Evolutionary conservation across 2,329 filamentous ascomycete genomes (phyloP).

Genomic region (Thelonectria olida): DNA sequence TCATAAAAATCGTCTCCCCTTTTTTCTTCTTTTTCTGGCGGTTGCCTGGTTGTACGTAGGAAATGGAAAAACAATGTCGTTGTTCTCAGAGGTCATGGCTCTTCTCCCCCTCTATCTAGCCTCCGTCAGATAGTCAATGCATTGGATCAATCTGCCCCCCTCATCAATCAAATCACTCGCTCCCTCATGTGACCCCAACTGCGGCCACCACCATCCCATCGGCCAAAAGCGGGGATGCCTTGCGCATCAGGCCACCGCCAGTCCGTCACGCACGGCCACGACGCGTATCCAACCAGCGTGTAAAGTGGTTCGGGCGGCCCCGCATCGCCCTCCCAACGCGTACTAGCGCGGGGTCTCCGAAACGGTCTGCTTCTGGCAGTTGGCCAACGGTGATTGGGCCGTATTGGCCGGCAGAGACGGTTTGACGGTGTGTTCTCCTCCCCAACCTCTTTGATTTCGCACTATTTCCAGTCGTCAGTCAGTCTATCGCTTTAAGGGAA

Average conservation of each 20-base stretch:
- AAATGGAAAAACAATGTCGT: too few species aligned
- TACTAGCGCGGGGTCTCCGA: slow-evolving; percentile 34
- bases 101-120: too few species aligned
- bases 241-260: slow-evolving; percentile 35
- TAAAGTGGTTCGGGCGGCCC: slow-evolving; percentile 30
- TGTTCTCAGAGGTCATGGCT: too few species aligned
- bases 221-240: slow-evolving; percentile 35
- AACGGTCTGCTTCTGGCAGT: slow-evolving; percentile 33
- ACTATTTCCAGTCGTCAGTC: too few species aligned
- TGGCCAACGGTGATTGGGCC: slow-evolving; percentile 35
- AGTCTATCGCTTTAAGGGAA: slow-evolving; percentile 20
- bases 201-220: neutral
- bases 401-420: neutral
- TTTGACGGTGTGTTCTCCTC: neutral
- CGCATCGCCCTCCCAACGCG: neutral
- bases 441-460: slow-evolving; percentile 10
- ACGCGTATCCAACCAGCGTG: slow-evolving; percentile 29
- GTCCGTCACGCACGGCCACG: slow-evolving; percentile 2
- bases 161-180: neutral
- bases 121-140: too few species aligned
- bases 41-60: neutral
- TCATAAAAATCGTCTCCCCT: neutral
- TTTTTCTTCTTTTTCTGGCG: neutral
- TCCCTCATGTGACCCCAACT: neutral
- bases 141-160: too few species aligned